Evolutionary conservation across 257 asterid species (phyloP).

Genomic region (Penstemon barbatus): DNA sequence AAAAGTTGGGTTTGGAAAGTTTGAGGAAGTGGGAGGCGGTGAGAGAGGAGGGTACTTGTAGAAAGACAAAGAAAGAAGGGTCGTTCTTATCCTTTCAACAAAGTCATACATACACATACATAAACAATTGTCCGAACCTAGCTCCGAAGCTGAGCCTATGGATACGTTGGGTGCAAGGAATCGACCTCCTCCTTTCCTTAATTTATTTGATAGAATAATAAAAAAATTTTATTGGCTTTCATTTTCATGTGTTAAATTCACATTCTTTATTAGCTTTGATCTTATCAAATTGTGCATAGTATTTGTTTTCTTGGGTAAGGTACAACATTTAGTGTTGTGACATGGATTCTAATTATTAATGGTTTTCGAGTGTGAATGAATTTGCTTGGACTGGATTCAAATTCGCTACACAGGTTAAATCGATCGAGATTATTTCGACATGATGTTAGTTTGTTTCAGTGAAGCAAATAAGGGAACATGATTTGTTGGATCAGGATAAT

Average conservation of each 20-base stretch:
- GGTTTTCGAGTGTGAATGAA: no score
- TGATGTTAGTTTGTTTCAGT: no score
- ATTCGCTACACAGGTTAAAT: no score
- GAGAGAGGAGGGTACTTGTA: constrained; percentile 41
- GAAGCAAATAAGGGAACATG: no score
- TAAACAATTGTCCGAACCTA: constrained; percentile 50
- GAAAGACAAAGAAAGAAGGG: constrained; percentile 9
- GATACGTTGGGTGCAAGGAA: constrained; percentile 75
- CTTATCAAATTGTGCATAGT: constrained; percentile 24
- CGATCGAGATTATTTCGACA: no score
- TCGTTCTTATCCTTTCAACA: constrained; percentile 64
- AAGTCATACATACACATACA: background rate
- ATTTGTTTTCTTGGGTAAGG: background rate
- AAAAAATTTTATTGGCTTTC: constrained; percentile 33
- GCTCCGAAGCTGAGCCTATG: constrained; percentile 46
- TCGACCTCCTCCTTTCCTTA: constrained; percentile 65
- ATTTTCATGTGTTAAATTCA: constrained; percentile 45
- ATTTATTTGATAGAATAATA: constrained; percentile 22
- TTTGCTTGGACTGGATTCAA: no score
- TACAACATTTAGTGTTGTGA: no score
- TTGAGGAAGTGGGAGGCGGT: constrained; percentile 51
- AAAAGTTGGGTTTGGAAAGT: constrained; percentile 32
- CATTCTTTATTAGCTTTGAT: constrained; percentile 33
- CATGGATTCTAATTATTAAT: no score
- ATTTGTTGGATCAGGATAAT: no score